A percentile compares a stretch with the other conserved stretches of the same genome.
These are phyloP conservation scores for Arabidopsis hybrid DNA, from an alignment of 441 rosid species.

Conservation along the genomic window DNA sequence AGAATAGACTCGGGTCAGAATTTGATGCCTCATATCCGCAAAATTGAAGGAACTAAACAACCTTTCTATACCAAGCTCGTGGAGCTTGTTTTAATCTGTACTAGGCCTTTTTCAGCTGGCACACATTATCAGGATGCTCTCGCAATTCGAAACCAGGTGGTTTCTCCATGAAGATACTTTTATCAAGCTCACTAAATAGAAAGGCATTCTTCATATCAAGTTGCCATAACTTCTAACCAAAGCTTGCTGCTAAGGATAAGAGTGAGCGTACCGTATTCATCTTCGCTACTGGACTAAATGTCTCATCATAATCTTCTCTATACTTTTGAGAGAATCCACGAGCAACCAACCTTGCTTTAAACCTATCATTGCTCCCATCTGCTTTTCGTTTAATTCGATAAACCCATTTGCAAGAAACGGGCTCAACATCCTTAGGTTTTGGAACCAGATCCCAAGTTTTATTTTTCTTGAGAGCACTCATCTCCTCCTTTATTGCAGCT, in stretches of 20 bases:
- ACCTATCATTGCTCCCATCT: no score
- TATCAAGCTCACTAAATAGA: constrained; percentile 12
- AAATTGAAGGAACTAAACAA: constrained; percentile 7
- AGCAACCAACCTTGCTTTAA: no score
- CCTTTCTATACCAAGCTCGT: constrained; percentile 9
- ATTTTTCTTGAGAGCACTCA: not conserved
- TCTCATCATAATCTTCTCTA: not conserved
- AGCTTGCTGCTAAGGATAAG: constrained; percentile 4
- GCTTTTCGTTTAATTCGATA: no score
- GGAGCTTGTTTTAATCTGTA: not conserved
- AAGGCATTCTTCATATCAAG: not conserved
- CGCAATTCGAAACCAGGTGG: not conserved
- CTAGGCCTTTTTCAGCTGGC: not conserved
- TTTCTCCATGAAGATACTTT: not conserved
- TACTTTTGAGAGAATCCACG: no score
- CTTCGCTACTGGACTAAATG: not conserved
- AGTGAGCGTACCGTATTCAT: not conserved
- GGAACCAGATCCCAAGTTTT: not conserved
- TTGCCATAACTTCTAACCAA: constrained; percentile 1
- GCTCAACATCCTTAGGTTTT: no score
- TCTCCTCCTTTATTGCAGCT: not conserved
- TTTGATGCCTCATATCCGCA: not conserved
- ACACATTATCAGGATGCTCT: not conserved
- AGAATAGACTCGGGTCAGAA: not conserved
- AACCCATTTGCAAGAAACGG: no score